Percentiles rank a stretch among this genome's conserved stretches.
Evolutionary conservation across 345 rosid genomes (phyloP).

Genomic region (Brassica napus): DNA sequence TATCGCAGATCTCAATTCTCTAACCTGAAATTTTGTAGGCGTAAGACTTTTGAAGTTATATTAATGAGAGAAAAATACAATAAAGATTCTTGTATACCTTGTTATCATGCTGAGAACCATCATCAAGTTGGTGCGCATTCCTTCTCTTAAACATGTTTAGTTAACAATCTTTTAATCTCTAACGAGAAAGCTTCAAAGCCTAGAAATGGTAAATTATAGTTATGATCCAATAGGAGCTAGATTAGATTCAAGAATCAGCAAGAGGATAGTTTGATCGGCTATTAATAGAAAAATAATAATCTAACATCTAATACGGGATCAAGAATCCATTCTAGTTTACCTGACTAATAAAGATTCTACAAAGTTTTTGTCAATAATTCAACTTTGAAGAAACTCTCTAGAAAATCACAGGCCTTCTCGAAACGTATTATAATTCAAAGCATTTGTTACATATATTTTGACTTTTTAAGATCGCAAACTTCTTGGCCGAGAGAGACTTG

Average conservation of each 20-base stretch:
- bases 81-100: conserved; percentile 48
- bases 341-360: not conserved
- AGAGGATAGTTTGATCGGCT: not conserved
- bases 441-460: not conserved
- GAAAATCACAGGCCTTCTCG: conserved; percentile 9
- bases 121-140: conserved; percentile 48
- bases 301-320: conserved; percentile 17
- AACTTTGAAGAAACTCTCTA: not conserved
- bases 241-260: conserved; percentile 7
- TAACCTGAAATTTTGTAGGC: conserved; percentile 47
- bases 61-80: not conserved
- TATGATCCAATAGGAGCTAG: conserved; percentile 3
- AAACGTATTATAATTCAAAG: conserved; percentile 8
- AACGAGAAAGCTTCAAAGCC: conserved; percentile 20
- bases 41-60: not conserved
- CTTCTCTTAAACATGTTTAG: conserved; percentile 46
- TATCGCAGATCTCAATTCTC: conserved; percentile 61
- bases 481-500: not conserved
- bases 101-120: conserved; percentile 48
- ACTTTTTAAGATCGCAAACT: not conserved
- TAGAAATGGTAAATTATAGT: conserved; percentile 3
- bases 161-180: conserved; percentile 7
- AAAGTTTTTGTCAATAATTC: not conserved
- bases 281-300: conserved; percentile 21
- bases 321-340: not conserved